Evolutionary conservation across 2,329 filamentous ascomycete genomes (phyloP).

Genomic region (Grosmannia penicillata): DNA sequence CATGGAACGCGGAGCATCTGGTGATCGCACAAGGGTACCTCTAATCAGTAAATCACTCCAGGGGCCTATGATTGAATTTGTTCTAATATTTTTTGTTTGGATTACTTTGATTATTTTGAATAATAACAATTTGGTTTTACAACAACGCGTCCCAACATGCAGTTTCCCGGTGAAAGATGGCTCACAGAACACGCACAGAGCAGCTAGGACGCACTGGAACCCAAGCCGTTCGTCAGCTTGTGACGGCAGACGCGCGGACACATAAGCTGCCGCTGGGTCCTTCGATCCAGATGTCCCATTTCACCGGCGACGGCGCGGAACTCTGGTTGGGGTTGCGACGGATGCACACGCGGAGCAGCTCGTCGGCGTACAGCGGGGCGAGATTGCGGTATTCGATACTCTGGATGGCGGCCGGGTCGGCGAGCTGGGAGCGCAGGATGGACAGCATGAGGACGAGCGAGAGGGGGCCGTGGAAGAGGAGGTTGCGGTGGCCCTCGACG

Average conservation of each 20-base stretch:
- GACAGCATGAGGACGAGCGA: slow-evolving; percentile 63
- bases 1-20: too few relatives aligned
- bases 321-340: slow-evolving; percentile 29
- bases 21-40: too few relatives aligned
- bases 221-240: background rate
- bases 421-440: slow-evolving; percentile 31
- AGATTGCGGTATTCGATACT: slow-evolving; percentile 67
- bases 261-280: slow-evolving; percentile 44
- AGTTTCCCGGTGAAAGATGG: too few relatives aligned
- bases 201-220: background rate
- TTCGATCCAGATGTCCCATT: slow-evolving; percentile 53
- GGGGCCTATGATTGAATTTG: background rate
- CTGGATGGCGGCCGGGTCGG: slow-evolving; percentile 22
- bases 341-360: slow-evolving; percentile 56
- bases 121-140: too few relatives aligned
- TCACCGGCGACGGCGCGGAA: slow-evolving; percentile 22
- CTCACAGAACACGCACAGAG: too few relatives aligned
- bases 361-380: slow-evolving; percentile 62
- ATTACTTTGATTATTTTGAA: background rate
- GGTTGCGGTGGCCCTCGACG: slow-evolving; percentile 58
- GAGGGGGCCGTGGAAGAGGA: slow-evolving; percentile 80
- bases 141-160: too few relatives aligned
- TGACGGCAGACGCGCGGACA: slow-evolving; percentile 34
- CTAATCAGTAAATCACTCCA: too few relatives aligned
- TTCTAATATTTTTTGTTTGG: too few relatives aligned